Base-by-base conservation (phyloP, 352 stramenopile species). In the Lagenidium sp. region DNA sequence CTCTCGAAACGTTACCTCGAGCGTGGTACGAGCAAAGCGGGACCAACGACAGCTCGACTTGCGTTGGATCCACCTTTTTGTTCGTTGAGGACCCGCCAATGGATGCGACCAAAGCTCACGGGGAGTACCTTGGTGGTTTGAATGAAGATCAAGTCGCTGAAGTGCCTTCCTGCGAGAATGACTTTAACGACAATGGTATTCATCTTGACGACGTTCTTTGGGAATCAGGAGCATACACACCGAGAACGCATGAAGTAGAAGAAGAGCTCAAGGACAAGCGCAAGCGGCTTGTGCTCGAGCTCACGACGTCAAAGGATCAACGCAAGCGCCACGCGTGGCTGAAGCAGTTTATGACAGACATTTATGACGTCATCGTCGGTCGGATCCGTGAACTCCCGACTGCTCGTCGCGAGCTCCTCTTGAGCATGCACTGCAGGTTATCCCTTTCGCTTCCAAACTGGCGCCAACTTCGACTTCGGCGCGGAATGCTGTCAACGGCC, bases 261-360 rank as follows among this genome's bases (percentile, higher is more conserved):
- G 54, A 77, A 19, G 71, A 51, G 12, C 30, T 47, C 4, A 26
- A 41, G 4, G 34, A 13, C 1, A 37, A 57, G 2, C 39, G 45
- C 12, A 35, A 55, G 39, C 29, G 48, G 1, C 44, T 76, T 5
- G 31, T 60, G n/a, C 36, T 35, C 10, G 50, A 61, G 4, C 36
- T 66, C 16, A 28, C 67, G 31, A 35, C 65, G 11, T 72, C 68
- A 5, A 58, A 57, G 23, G 70, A 87, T 7, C 62, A 68, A n/a
- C 57, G 57, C 16, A 83, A 79, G 50, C 41, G 59, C 4, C 31
- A 78, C 15, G 62, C 67, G 0, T 40, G 52, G 36, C 47, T 85
- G 19, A 87, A 85, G 47, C 75, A 85, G 38, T 79, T 85, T 32
- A 87, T 85, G 25, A 59, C 52, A 12, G 68, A 83, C 39, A 68